A percentile compares a stretch with the other conserved stretches of the same genome.
phyloP scores from a whole-genome alignment of 2,329 filamentous ascomycete genomes.

The Alternaria sp. region DNA sequence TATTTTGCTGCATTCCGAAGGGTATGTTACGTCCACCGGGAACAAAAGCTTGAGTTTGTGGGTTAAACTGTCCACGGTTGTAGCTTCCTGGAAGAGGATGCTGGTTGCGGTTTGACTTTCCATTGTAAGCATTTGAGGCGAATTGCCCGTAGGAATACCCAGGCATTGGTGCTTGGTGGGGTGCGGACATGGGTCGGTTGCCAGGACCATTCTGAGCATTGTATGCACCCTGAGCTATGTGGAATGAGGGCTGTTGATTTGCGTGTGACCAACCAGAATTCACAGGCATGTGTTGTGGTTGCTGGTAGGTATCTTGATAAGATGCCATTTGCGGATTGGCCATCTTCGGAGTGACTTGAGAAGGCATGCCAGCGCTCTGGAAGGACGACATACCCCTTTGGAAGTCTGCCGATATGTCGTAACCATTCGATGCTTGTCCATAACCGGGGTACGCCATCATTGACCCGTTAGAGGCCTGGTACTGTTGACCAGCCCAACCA shows the following conservation, averaged over 20 bases:
- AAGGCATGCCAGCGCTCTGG: conserved; percentile 46
- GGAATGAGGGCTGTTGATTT: conserved; percentile 41
- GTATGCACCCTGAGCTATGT: conserved; percentile 37
- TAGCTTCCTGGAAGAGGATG: conserved; percentile 87
- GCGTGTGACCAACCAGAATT: conserved; percentile 45
- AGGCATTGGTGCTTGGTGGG: conserved; percentile 48
- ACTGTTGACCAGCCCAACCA: conserved; percentile 46
- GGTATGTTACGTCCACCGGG: conserved; percentile 62
- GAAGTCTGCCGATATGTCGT: conserved; percentile 57
- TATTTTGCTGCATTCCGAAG: conserved; percentile 44
- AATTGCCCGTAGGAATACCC: conserved; percentile 82
- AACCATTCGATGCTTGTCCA: conserved; percentile 46
- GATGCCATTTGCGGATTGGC: conserved; percentile 44
- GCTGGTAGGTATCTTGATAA: conserved; percentile 45
- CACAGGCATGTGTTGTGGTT: conserved; percentile 38
- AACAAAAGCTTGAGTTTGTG: conserved; percentile 91
- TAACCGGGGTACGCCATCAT: conserved; percentile 41
- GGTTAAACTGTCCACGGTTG: conserved; percentile 88
- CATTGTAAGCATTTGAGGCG: conserved; percentile 66
- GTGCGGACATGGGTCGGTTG: conserved; percentile 49
- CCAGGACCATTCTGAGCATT: conserved; percentile 31
- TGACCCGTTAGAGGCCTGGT: conserved; percentile 33
- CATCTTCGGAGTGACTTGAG: conserved; percentile 51
- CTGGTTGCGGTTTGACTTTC: conserved; percentile 73
- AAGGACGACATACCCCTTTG: conserved; percentile 57